A percentile compares a stretch with the other conserved stretches of the same genome.
These are phyloP conservation scores for Selaginella tamariscina DNA, from an alignment of 75 land plant species.

Conservation along the genomic window DNA sequence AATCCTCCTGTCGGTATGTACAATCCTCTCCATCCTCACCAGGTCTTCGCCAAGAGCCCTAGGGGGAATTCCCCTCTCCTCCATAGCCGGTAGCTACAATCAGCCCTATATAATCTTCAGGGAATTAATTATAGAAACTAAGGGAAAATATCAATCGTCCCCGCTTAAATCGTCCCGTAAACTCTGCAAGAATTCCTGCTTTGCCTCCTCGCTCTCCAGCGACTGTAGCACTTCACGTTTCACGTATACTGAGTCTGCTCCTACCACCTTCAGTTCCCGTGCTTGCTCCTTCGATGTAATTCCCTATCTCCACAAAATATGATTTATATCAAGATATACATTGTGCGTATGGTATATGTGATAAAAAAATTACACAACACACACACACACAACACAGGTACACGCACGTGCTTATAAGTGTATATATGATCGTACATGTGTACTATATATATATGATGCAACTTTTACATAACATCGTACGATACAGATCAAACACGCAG, in stretches of 20 bases:
- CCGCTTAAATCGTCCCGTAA: constrained; percentile 22
- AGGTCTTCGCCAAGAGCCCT: no score
- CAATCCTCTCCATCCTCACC: no score
- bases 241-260: constrained; percentile 30
- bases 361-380: neutral
- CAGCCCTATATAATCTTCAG: no score
- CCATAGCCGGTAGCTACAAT: no score
- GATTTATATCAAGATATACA: neutral
- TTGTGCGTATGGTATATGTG: neutral
- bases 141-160: constrained; percentile 24
- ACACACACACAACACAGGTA: neutral
- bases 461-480: no score
- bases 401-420: constrained; percentile 1
- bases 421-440: no score
- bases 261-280: constrained; percentile 22
- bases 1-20: constrained; percentile 17
- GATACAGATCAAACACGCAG: no score
- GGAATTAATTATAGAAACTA: no score
- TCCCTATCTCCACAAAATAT: constrained; percentile 15
- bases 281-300: constrained; percentile 26
- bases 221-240: constrained; percentile 23
- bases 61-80: no score
- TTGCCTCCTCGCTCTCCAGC: neutral
- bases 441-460: no score
- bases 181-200: constrained; percentile 15